A percentile compares a stretch with the other conserved stretches of the same genome.
Evolutionary conservation across 2,329 filamentous ascomycete species (phyloP).

Genomic region (Sordariomycetes sp.): DNA sequence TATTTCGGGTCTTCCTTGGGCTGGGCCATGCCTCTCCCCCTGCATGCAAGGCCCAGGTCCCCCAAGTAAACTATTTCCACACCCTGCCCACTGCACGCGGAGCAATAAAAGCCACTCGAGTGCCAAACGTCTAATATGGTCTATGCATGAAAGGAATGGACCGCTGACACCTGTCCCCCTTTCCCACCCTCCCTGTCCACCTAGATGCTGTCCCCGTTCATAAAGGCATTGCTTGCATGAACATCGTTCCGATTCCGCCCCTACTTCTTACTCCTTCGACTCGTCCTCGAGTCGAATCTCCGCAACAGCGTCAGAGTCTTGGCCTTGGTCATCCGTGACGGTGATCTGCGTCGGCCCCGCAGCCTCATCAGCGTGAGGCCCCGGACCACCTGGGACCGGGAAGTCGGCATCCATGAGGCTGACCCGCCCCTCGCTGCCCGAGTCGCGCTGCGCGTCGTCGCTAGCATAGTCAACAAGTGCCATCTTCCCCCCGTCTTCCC

Average conservation of each 20-base stretch:
- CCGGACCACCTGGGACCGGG: conserved; percentile 7
- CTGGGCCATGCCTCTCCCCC: no score
- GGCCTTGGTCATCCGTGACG: background rate
- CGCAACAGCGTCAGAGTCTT: conserved; percentile 5
- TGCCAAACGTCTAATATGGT: background rate
- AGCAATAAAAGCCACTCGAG: background rate
- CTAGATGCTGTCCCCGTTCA: background rate
- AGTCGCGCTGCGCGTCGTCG: conserved; percentile 31
- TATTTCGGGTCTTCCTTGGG: no score
- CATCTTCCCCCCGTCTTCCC: conserved; percentile 18
- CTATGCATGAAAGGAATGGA: background rate
- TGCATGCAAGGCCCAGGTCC: background rate
- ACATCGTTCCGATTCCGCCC: background rate
- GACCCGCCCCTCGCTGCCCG: conserved; percentile 21
- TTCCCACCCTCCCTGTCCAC: background rate
- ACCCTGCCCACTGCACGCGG: background rate
- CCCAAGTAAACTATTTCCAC: background rate
- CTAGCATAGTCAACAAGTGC: conserved; percentile 24
- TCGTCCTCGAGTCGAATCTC: conserved; percentile 8
- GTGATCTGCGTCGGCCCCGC: background rate
- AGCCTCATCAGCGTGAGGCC: background rate
- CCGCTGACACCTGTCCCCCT: background rate
- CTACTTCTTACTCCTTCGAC: background rate
- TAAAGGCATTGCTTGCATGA: background rate
- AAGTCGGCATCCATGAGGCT: conserved; percentile 8